Evolutionary conservation across 306 rosid genomes (phyloP).

Genomic region (Vicia faba): DNA sequence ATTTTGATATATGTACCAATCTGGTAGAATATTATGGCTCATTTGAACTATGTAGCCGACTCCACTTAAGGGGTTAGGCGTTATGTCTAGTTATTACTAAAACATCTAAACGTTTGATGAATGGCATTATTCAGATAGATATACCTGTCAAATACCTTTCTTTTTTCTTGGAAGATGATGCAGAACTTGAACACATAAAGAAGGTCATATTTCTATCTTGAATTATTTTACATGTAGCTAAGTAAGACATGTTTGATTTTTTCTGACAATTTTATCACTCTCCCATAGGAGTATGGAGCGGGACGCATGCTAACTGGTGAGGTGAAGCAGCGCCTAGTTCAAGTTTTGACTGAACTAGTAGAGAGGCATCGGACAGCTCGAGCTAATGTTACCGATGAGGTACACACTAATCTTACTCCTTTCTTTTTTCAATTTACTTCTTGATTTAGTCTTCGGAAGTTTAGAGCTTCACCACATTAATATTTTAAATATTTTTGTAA

Average conservation of each 20-base stretch:
- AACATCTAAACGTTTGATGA: constrained; percentile 15
- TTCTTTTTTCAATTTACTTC: background rate
- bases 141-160: constrained; percentile 81
- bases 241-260: constrained; percentile 11
- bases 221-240: constrained; percentile 14
- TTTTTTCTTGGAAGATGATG: constrained; percentile 86
- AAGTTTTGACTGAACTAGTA: constrained; percentile 75
- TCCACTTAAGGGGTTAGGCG: no score
- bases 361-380: constrained; percentile 88
- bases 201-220: constrained; percentile 49
- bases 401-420: constrained; percentile 41
- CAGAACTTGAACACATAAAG: constrained; percentile 68
- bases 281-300: constrained; percentile 75
- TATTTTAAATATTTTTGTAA: background rate
- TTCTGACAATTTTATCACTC: constrained; percentile 25
- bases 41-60: no score
- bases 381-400: constrained; percentile 91
- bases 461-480: background rate
- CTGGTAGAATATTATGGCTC: no score
- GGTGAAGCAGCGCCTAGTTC: constrained; percentile 72
- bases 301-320: constrained; percentile 96
- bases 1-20: background rate
- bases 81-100: constrained; percentile 8
- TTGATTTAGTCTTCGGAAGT: constrained; percentile 4
- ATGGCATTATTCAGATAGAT: constrained; percentile 67